Evolutionary conservation across 371 early-diverging fungal species (phyloP).

Genomic region (Apophysomyces elegans): DNA sequence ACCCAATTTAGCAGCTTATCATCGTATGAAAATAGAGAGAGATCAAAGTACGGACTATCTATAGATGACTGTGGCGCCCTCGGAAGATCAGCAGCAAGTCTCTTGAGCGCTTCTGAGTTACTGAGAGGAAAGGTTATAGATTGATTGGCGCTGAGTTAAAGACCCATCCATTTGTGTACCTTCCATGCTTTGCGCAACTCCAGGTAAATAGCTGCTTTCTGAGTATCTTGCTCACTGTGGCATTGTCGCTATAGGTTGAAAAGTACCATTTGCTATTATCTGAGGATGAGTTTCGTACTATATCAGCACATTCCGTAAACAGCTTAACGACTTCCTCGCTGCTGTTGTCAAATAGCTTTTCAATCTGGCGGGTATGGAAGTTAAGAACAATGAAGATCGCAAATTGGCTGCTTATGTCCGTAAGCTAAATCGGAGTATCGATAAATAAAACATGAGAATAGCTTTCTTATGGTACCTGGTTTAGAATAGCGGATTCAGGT

Average conservation of each 20-base stretch:
- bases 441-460: background rate
- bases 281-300: background rate
- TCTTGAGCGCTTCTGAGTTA: constrained; percentile 5
- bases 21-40: constrained; percentile 12
- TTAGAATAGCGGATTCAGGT: constrained; percentile 9
- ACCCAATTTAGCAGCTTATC: constrained; percentile 6
- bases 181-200: constrained; percentile 14
- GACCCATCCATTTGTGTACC: background rate
- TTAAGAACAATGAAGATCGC: constrained; percentile 11
- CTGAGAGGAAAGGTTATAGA: background rate
- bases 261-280: constrained; percentile 3
- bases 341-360: constrained; percentile 12
- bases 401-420: constrained; percentile 5
- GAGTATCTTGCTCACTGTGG: background rate
- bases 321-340: constrained; percentile 13
- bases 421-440: background rate
- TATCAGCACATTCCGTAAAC: constrained; percentile 8
- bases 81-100: constrained; percentile 10
- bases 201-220: constrained; percentile 11
- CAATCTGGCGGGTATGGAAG: constrained; percentile 1
- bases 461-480: background rate
- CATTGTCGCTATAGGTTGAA: constrained; percentile 8
- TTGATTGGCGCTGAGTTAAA: too few relatives aligned
- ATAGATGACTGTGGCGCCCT: constrained; percentile 8
- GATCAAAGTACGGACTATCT: constrained; percentile 14